Evolutionary conservation across 2,329 filamentous ascomycete genomes (phyloP).

Genomic region (Hypoxylon rubiginosum): DNA sequence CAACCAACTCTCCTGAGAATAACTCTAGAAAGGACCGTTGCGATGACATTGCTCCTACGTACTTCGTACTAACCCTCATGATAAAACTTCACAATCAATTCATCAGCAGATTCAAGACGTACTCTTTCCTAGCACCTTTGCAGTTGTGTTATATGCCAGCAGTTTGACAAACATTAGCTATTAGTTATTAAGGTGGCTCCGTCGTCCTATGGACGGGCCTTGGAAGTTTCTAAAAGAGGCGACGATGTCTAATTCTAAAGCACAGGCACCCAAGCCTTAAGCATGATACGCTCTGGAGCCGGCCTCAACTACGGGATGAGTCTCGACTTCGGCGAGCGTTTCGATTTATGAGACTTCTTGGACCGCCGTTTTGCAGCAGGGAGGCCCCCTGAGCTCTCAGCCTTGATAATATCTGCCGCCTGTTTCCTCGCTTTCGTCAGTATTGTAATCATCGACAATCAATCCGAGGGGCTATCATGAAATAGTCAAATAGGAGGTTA

Average conservation of each 20-base stretch:
- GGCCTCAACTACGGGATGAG: not conserved
- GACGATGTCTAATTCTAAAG: not conserved
- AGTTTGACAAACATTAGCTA: not conserved
- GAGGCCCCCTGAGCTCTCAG: constrained; percentile 26
- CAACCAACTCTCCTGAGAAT: no score
- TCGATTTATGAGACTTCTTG: not conserved
- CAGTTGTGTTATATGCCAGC: not conserved
- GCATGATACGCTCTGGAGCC: not conserved
- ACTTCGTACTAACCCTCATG: no score
- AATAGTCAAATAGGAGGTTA: not conserved
- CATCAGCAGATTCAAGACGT: not conserved
- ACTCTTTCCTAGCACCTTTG: not conserved
- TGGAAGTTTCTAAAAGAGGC: not conserved
- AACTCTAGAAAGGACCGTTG: no score
- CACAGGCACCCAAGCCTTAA: not conserved
- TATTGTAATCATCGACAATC: not conserved
- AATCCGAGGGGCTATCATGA: not conserved
- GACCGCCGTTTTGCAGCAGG: not conserved
- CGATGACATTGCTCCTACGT: no score
- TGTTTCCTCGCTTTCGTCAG: constrained; percentile 40
- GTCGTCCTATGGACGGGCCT: not conserved
- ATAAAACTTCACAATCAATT: not conserved
- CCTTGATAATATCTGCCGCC: constrained; percentile 63
- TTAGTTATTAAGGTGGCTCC: not conserved
- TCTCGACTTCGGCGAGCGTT: not conserved